These are phyloP conservation scores for Pleurotus djamor DNA, from an alignment of 768 basidiomycete genomes.

Conservation along the genomic window DNA sequence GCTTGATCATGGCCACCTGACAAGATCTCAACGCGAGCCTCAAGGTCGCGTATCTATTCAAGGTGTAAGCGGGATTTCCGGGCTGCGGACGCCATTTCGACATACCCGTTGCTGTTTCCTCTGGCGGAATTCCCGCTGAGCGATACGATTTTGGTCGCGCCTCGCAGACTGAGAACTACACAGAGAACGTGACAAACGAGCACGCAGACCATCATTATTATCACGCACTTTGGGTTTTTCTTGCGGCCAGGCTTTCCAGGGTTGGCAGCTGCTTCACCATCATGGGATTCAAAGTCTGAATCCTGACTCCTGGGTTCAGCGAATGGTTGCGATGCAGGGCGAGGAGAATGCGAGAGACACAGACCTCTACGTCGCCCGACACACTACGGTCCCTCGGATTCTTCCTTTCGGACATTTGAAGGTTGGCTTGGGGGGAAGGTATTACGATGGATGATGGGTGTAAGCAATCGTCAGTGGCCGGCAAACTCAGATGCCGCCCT, in stretches of 20 bases:
- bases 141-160: conserved; percentile 88
- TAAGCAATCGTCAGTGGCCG: conserved; percentile 2
- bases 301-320: conserved; percentile 35
- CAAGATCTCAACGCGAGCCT: conserved; percentile 92
- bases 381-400: conserved; percentile 59
- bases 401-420: conserved; percentile 46
- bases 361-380: conserved; percentile 60
- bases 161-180: conserved; percentile 83
- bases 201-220: conserved; percentile 9
- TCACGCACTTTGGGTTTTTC: conserved; percentile 83
- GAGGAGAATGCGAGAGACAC: neutral
- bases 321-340: neutral
- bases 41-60: conserved; percentile 86
- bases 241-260: conserved; percentile 76
- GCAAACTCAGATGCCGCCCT: neutral
- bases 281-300: conserved; percentile 64
- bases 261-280: conserved; percentile 30
- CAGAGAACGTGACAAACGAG: conserved; percentile 11
- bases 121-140: conserved; percentile 89
- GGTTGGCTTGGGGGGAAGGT: conserved; percentile 39
- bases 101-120: conserved; percentile 85
- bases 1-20: conserved; percentile 93
- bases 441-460: conserved; percentile 33
- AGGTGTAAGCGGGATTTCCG: neutral
- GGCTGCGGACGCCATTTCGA: neutral